These are phyloP conservation scores for Epichloe typhina DNA, from an alignment of 2,329 filamentous ascomycete genomes.

Conservation along the genomic window DNA sequence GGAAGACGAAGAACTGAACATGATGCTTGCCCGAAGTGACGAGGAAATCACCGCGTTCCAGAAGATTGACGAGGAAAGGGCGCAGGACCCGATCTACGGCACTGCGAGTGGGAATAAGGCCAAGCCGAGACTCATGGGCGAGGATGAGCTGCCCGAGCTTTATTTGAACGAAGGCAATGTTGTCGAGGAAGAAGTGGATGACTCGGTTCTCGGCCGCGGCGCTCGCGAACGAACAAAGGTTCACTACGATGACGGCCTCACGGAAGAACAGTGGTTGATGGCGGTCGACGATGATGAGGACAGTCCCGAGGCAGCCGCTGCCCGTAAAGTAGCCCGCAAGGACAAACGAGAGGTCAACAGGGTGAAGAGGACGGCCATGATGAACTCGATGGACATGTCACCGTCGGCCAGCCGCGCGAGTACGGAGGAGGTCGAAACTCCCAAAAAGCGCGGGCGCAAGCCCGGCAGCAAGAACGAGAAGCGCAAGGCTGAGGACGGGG, in stretches of 20 bases:
- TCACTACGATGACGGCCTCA: constrained; percentile 92
- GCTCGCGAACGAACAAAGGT: constrained; percentile 90
- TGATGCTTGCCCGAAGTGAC: constrained; percentile 83
- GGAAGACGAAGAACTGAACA: constrained; percentile 94
- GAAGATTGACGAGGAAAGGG: constrained; percentile 65
- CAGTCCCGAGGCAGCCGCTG: constrained; percentile 80
- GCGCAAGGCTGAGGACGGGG: constrained; percentile 72
- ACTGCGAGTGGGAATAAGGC: constrained; percentile 46
- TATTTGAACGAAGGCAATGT: constrained; percentile 81
- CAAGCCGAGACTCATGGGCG: constrained; percentile 68
- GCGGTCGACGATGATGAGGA: constrained; percentile 96
- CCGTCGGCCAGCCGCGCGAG: constrained; percentile 69
- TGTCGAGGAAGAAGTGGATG: constrained; percentile 64
- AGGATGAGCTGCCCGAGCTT: constrained; percentile 84
- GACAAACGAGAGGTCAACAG: constrained; percentile 70
- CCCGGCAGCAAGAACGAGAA: constrained; percentile 63
- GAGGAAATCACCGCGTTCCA: constrained; percentile 69
- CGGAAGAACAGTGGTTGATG: constrained; percentile 97
- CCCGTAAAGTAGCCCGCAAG: constrained; percentile 74
- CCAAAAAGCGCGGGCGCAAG: constrained; percentile 78
- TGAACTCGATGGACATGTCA: constrained; percentile 45
- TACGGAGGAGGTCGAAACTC: constrained; percentile 64
- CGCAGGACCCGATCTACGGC: constrained; percentile 57
- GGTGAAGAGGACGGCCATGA: constrained; percentile 38
- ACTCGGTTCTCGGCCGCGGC: constrained; percentile 67